Evolutionary conservation across 495 filamentous ascomycete genomes (phyloP), one percentile per base, ranked within the genome.

Genomic region (Articulospora tetracladia): DNA sequence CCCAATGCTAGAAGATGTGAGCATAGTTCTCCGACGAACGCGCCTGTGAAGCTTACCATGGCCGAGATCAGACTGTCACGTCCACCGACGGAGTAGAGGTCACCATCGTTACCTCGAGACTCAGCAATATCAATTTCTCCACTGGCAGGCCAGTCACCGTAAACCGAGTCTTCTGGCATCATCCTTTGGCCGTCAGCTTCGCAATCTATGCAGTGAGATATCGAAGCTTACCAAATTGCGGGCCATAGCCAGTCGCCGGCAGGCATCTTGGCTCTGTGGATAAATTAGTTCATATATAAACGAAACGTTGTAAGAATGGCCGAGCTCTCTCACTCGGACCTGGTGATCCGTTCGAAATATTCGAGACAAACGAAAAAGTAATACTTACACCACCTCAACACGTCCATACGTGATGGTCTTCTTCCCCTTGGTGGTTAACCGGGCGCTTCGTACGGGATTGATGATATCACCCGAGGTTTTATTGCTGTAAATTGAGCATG

Each of bases 191-290:
- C 3, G 39, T 44, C 17, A 44, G 8, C 39, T 44, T 12, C 3
- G 15, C 3, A 44, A 44, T 44, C 17, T 44, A 3, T 44, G 4
- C 39, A 11, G 10, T 19, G 6, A 32, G 30, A 32, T 32, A 32
- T 32, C n/a, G 30, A 44, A 44, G 17, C 48, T 36, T 44, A 53
- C 64, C 66, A 77, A 26, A 77, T 77, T 11, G 75, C 73, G 12
- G 74, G 73, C 73, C 74, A 77, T 0, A 76, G 51, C 74, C 75
- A 78, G 44, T 74, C 67, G 23, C 75, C 75, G n/a, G 39, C 39
- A 44, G 39, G 39, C 39, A 44, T 44, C 15, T 44, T 44, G 17
- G 39, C 39, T 15, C 39, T 44, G 39, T 17, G 17, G 17, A 44
- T 19, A 44, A 15, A 44, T 44, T 44, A 44, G 39, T 19, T 17